Evolutionary conservation across 352 stramenopile genomes (phyloP).

Genomic region (Globisporangium apiculatum): DNA sequence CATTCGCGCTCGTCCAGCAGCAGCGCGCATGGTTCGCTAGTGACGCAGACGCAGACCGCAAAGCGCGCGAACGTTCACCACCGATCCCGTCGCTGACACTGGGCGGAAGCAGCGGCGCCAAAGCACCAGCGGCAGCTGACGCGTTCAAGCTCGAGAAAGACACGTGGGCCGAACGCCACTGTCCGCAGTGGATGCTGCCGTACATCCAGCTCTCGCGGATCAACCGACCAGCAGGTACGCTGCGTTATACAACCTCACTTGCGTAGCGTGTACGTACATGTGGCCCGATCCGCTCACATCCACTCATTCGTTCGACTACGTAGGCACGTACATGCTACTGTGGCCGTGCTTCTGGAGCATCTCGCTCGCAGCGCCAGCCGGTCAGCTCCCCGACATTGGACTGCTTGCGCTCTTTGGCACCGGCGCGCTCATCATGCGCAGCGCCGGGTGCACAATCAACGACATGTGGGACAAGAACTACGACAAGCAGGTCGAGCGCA

Average conservation of each 20-base stretch:
- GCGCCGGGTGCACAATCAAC: conserved; percentile 98
- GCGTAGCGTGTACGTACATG: not conserved
- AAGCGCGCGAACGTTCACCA: not conserved
- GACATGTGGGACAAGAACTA: conserved; percentile 99
- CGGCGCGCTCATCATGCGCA: conserved; percentile 96
- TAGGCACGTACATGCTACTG: conserved; percentile 93
- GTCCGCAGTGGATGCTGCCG: conserved; percentile 68
- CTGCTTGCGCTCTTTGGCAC: conserved; percentile 80
- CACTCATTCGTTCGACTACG: not conserved
- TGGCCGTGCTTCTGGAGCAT: conserved; percentile 98
- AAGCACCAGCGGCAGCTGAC: conserved; percentile 6
- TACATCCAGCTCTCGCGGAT: conserved; percentile 85
- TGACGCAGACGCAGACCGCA: not conserved
- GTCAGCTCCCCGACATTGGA: conserved; percentile 71
- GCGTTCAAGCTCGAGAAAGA: conserved; percentile 74
- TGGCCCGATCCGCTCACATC: not conserved
- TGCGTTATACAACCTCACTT: not conserved
- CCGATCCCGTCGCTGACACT: conserved; percentile 3
- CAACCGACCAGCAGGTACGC: conserved; percentile 65
- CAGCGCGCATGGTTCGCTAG: not conserved
- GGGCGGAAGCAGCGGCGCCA: conserved; percentile 1
- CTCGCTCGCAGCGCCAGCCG: conserved; percentile 83
- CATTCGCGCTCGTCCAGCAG: conserved; percentile 3
- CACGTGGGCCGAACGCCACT: conserved; percentile 79
- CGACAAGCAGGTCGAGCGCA: conserved; percentile 94